These are phyloP conservation scores for Pythium rishiriense DNA, from an alignment of 352 stramenopile genomes.

Conservation along the genomic window DNA sequence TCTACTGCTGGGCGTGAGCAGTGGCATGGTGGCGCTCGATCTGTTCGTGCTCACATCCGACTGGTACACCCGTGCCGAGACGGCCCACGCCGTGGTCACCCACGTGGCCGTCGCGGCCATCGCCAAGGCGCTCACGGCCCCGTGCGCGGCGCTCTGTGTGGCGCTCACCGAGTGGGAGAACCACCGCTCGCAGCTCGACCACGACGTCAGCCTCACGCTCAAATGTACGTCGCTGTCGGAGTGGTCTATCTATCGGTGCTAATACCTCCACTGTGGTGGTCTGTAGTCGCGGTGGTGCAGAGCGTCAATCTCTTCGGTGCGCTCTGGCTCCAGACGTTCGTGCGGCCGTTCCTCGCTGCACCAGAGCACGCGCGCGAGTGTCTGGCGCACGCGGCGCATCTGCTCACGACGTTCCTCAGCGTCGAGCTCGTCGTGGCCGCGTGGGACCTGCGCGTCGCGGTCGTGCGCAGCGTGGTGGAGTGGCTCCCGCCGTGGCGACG, in stretches of 20 bases:
- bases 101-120: slow-evolving; percentile 44
- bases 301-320: slow-evolving; percentile 62
- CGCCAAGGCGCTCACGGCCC: slow-evolving; percentile 36
- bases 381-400: slow-evolving; percentile 41
- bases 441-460: slow-evolving; percentile 36
- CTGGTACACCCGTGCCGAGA: slow-evolving; percentile 27
- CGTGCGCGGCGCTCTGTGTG: slow-evolving; percentile 29
- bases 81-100: slow-evolving; percentile 24
- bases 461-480: not conserved
- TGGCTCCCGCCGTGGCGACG: not conserved
- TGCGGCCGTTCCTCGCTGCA: slow-evolving; percentile 31
- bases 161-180: slow-evolving; percentile 73
- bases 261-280: not conserved
- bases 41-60: slow-evolving; percentile 40
- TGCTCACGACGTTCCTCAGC: slow-evolving; percentile 50
- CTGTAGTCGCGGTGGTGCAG: slow-evolving; percentile 53
- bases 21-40: slow-evolving; percentile 32
- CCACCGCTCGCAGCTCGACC: slow-evolving; percentile 60
- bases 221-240: slow-evolving; percentile 52
- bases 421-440: slow-evolving; percentile 33
- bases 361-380: slow-evolving; percentile 25
- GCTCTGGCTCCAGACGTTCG: slow-evolving; percentile 57
- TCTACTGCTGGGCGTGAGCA: slow-evolving; percentile 26
- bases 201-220: slow-evolving; percentile 74
- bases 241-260: not conserved